Conservation (phyloP, 208 protist species). For the Leptomonas pyrrhocoris region DNA sequence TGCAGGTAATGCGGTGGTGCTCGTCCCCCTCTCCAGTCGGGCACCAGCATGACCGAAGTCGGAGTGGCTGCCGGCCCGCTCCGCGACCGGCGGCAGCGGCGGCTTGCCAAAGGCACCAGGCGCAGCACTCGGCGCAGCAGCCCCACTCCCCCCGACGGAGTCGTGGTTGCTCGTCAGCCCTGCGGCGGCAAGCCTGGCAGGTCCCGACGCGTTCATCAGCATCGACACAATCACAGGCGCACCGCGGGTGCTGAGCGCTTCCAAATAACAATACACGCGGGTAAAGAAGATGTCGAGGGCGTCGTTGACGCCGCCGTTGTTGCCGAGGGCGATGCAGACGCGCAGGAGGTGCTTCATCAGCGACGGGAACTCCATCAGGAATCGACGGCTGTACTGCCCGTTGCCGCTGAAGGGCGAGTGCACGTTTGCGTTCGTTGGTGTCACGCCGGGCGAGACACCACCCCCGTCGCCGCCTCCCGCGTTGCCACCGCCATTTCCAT, state of each 20-base stretch:
- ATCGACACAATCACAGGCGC: constrained; percentile 35
- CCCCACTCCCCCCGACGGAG: not conserved
- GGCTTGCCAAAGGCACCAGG: constrained; percentile 10
- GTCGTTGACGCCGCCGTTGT: constrained; percentile 58
- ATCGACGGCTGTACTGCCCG: constrained; percentile 67
- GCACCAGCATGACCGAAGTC: constrained; percentile 7
- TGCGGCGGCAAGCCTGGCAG: constrained; percentile 3
- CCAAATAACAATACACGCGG: constrained; percentile 68
- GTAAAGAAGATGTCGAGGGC: constrained; percentile 80
- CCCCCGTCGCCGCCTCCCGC: not conserved
- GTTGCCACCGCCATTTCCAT: not conserved
- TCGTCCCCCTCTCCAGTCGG: not conserved
- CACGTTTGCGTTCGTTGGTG: constrained; percentile 15
- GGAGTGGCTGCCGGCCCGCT: constrained; percentile 16
- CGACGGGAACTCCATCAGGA: constrained; percentile 76
- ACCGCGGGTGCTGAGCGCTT: constrained; percentile 56
- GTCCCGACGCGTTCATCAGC: constrained; percentile 24
- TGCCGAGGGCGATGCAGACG: constrained; percentile 44
- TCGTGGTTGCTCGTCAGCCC: not conserved
- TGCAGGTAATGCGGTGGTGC: not conserved
- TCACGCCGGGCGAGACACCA: not conserved
- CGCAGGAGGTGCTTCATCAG: constrained; percentile 71
- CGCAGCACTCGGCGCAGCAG: not conserved
- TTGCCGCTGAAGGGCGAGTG: constrained; percentile 56
- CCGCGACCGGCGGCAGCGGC: constrained; percentile 16